phyloP scores from a whole-genome alignment of 2,329 filamentous ascomycete genomes.

The Ophiocordyceps camponoti-leonardi region DNA sequence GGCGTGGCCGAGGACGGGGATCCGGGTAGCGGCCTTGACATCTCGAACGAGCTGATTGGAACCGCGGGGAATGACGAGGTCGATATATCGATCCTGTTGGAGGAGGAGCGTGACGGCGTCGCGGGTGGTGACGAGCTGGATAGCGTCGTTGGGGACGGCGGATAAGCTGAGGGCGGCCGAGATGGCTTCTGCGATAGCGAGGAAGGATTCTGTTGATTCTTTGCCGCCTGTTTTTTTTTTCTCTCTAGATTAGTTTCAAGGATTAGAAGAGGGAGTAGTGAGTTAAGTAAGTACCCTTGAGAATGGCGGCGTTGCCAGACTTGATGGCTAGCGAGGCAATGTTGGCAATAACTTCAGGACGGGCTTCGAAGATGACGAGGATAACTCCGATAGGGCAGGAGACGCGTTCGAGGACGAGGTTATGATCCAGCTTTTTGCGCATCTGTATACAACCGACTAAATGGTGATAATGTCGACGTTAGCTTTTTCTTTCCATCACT shows the following conservation, averaged over 20 bases:
- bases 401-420: constrained; percentile 68
- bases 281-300: constrained; percentile 47
- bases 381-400: constrained; percentile 95
- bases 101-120: constrained; percentile 84
- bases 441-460: constrained; percentile 70
- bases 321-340: constrained; percentile 93
- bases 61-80: constrained; percentile 85
- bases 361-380: constrained; percentile 94
- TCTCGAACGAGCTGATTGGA: constrained; percentile 80
- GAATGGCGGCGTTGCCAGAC: constrained; percentile 88
- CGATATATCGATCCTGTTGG: constrained; percentile 70
- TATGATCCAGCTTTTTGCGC: constrained; percentile 73
- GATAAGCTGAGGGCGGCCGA: constrained; percentile 57
- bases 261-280: not conserved
- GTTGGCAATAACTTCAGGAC: constrained; percentile 95
- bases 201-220: constrained; percentile 89
- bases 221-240: constrained; percentile 47
- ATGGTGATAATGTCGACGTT: not conserved
- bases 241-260: no score
- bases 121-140: constrained; percentile 87
- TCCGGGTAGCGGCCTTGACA: constrained; percentile 81
- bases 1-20: constrained; percentile 89
- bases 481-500: no score
- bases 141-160: constrained; percentile 64
- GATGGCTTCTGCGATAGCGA: constrained; percentile 75